These are phyloP conservation scores for Boletus semigastroideus DNA, from an alignment of 1,284 basidiomycete genomes.

Conservation along the genomic window DNA sequence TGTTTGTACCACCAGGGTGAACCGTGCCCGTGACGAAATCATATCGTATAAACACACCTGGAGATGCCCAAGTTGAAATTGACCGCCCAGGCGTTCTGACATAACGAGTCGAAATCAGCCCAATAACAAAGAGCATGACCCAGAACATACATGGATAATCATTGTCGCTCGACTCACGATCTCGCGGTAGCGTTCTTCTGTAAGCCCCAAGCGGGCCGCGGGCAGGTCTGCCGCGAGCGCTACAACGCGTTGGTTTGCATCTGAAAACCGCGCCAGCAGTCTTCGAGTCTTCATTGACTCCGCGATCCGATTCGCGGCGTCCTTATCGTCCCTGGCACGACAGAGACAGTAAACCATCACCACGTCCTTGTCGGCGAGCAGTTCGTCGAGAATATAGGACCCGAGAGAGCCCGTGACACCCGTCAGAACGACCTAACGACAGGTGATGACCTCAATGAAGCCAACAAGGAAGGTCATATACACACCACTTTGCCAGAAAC, in stretches of 20 bases:
- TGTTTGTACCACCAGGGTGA: background rate
- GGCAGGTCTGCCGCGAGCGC: conserved; percentile 47
- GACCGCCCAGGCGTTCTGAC: conserved; percentile 47
- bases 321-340: conserved; percentile 42
- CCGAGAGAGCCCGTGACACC: conserved; percentile 65
- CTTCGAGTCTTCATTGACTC: conserved; percentile 36
- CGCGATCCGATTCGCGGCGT: conserved; percentile 38
- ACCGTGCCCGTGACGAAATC: background rate
- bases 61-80: conserved; percentile 46
- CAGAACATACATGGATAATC: conserved; percentile 48
- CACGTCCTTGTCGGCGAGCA: conserved; percentile 39
- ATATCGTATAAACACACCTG: conserved; percentile 34
- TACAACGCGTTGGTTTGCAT: conserved; percentile 34
- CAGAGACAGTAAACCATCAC: conserved; percentile 52
- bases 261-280: conserved; percentile 18
- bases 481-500: conserved; percentile 20
- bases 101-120: background rate
- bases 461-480: background rate
- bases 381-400: conserved; percentile 52
- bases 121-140: conserved; percentile 20
- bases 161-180: conserved; percentile 40
- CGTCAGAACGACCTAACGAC: conserved; percentile 46
- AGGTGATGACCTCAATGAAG: background rate
- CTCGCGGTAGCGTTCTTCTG: conserved; percentile 35
- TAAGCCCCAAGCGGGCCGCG: conserved; percentile 41